Evolutionary conservation across 345 rosid species (phyloP).

Genomic region (Sonneratia caseolaris): DNA sequence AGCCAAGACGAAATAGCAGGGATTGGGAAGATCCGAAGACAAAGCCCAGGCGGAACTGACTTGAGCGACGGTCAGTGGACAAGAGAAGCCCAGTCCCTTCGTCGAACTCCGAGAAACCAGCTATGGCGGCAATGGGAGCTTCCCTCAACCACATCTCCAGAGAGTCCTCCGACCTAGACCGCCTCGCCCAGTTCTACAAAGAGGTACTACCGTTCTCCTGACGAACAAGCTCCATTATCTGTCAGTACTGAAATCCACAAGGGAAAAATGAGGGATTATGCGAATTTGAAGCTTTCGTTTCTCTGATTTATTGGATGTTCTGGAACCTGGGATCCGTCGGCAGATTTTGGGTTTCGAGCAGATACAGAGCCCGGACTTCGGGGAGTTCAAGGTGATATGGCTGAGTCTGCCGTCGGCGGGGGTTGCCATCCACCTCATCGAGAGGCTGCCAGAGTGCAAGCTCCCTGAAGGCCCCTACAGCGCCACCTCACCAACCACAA

Average conservation of each 20-base stretch:
- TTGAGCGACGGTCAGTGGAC: not conserved
- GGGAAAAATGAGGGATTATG: not conserved
- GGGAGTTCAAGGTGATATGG: slow-evolving; percentile 71
- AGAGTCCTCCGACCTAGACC: slow-evolving; percentile 62
- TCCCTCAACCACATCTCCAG: slow-evolving; percentile 71
- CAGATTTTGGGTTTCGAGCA: slow-evolving; percentile 79
- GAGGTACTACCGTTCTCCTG: slow-evolving; percentile 26
- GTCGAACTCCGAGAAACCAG: not conserved
- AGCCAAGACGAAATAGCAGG: not conserved
- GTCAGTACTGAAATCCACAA: not conserved
- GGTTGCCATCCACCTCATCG: slow-evolving; percentile 63
- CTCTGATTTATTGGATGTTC: not conserved
- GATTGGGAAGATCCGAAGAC: not conserved
- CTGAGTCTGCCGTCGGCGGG: slow-evolving; percentile 49
- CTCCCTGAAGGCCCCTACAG: slow-evolving; percentile 89
- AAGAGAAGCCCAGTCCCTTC: no score
- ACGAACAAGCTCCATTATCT: not conserved
- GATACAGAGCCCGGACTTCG: slow-evolving; percentile 62
- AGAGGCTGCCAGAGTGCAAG: slow-evolving; percentile 48
- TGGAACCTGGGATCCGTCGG: not conserved
- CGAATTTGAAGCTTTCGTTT: not conserved
- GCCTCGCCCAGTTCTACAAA: slow-evolving; percentile 70
- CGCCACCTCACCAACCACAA: slow-evolving; percentile 37
- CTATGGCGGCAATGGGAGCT: slow-evolving; percentile 44
- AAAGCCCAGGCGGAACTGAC: not conserved